Evolutionary conservation across 495 filamentous ascomycete genomes (phyloP).

Genomic region (Staphylotrichum tortipilum): DNA sequence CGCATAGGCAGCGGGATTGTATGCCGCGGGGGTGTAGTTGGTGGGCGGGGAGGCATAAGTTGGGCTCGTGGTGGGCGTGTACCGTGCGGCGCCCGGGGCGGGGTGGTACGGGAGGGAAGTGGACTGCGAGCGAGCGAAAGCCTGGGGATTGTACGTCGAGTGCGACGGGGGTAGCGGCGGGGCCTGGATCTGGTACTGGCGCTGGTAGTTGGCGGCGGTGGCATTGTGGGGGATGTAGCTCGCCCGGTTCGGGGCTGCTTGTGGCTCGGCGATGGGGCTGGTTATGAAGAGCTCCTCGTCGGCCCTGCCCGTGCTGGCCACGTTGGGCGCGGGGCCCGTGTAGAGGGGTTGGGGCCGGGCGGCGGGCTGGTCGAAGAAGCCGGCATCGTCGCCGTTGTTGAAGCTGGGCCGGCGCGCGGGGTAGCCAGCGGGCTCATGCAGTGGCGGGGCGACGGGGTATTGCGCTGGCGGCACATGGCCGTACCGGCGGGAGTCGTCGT

Average conservation of each 20-base stretch:
- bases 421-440: conserved; percentile 29
- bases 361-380: conserved; percentile 36
- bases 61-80: conserved; percentile 24
- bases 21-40: conserved; percentile 36
- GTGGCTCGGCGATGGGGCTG: conserved; percentile 30
- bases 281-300: conserved; percentile 45
- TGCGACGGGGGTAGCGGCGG: conserved; percentile 46
- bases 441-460: conserved; percentile 38
- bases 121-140: conserved; percentile 61
- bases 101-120: conserved; percentile 38
- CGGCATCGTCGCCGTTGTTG: conserved; percentile 68
- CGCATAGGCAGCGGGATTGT: conserved; percentile 45
- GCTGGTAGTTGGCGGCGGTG: conserved; percentile 48
- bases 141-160: conserved; percentile 71
- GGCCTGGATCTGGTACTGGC: conserved; percentile 45
- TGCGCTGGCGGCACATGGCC: conserved; percentile 50
- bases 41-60: conserved; percentile 23
- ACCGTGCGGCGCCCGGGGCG: conserved; percentile 28
- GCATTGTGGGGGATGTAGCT: conserved; percentile 41
- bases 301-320: conserved; percentile 16
- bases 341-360: conserved; percentile 13
- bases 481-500: conserved; percentile 48
- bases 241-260: conserved; percentile 27
- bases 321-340: no score
- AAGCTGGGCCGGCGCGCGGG: conserved; percentile 60